phyloP scores from a whole-genome alignment of 768 basidiomycete species.

The Rhodotorula graminis region DNA sequence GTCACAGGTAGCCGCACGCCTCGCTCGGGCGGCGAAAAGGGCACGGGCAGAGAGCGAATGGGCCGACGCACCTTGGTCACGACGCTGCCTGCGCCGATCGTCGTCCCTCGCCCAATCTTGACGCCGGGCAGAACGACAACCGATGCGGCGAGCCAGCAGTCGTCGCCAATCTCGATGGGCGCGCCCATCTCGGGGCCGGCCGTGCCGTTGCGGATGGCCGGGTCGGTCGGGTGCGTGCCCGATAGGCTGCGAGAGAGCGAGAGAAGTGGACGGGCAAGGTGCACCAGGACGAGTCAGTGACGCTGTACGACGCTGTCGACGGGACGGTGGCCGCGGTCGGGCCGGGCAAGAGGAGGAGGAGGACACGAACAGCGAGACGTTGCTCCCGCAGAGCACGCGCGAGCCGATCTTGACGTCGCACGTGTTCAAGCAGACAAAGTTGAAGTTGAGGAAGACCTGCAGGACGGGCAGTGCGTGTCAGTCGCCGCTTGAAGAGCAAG shows the following conservation, averaged over 20 bases:
- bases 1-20: no score
- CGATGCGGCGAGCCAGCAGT: constrained; percentile 48
- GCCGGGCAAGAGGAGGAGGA: neutral
- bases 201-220: constrained; percentile 42
- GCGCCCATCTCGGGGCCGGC: constrained; percentile 45
- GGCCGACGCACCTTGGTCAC: constrained; percentile 44
- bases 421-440: constrained; percentile 25
- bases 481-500: no score
- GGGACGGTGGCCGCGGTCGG: no score
- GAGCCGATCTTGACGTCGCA: constrained; percentile 44
- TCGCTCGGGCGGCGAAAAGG: no score
- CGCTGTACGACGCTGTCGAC: no score
- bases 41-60: neutral
- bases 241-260: constrained; percentile 10
- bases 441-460: constrained; percentile 19
- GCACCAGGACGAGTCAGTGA: no score
- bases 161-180: constrained; percentile 46
- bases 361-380: constrained; percentile 40
- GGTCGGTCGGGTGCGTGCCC: constrained; percentile 34
- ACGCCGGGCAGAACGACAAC: constrained; percentile 45
- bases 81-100: constrained; percentile 46
- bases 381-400: constrained; percentile 46
- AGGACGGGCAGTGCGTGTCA: neutral
- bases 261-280: no score
- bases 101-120: constrained; percentile 45